Evolutionary conservation across 2,329 filamentous ascomycete species (phyloP).

Genomic region (Grosmannia clavigera): DNA sequence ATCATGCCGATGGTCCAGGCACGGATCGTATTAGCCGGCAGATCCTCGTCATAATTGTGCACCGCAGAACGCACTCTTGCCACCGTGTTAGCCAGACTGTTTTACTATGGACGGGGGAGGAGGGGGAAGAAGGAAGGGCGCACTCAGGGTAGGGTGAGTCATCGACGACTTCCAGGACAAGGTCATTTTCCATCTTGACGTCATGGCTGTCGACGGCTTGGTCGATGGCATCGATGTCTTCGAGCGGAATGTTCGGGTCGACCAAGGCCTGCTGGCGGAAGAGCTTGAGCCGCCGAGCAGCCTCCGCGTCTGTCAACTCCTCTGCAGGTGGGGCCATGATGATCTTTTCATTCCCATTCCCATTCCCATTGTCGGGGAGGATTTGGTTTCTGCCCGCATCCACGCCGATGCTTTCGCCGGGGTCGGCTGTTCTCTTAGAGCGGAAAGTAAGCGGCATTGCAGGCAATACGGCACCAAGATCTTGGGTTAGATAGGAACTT

Average conservation of each 20-base stretch:
- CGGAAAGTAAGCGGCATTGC: not conserved
- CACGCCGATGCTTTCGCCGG: not conserved
- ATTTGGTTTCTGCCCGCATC: not conserved
- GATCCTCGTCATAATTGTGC: constrained; percentile 38
- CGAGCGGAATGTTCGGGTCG: not conserved
- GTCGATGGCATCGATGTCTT: constrained; percentile 1
- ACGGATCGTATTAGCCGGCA: constrained; percentile 41
- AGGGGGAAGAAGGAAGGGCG: no score
- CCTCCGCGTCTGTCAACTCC: not conserved
- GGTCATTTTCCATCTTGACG: not conserved
- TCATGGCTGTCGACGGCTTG: not conserved
- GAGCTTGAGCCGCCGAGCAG: constrained; percentile 1
- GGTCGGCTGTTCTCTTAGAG: not conserved
- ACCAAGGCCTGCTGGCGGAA: not conserved
- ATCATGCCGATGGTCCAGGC: constrained; percentile 39
- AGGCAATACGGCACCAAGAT: not conserved
- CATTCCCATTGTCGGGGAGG: not conserved
- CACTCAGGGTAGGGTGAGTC: no score
- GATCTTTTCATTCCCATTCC: not conserved
- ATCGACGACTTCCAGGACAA: not conserved
- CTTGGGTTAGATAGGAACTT: not conserved
- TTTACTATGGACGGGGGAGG: not conserved
- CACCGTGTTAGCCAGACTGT: not conserved
- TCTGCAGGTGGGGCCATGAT: not conserved
- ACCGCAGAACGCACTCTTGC: constrained; percentile 36